Evolutionary conservation across 768 basidiomycete species (phyloP), one percentile per base, ranked within the genome.

Genomic region (Tricholoma terreum): DNA sequence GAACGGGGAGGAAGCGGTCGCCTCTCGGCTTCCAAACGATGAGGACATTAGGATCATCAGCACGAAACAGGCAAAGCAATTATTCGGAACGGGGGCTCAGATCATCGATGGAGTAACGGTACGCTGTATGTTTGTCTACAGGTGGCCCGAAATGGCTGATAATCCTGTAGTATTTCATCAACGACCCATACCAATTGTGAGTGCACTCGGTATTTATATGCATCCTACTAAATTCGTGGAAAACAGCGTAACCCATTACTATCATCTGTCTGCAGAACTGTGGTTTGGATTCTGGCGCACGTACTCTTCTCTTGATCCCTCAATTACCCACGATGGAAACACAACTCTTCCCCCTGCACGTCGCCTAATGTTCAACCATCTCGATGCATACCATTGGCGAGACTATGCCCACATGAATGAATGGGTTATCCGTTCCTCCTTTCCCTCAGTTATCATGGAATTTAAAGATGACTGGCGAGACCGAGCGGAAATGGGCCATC

Each of bases 391-490:
- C 51, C 86, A 91, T 63, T 97, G 94, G 94, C 84, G 92, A 17
- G 94, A 97, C 72, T 94, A 94, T 60, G 85, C 94, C 6, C 74
- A 79, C 34, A 94, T 97, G 93, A 96, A 96, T 70, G 84, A 94
- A 74, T 92, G 84, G 80, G 83, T 94, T 48, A 76, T 92, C 22
- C 86, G 88, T 49, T 82, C 85, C 30, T 80, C 85, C 56, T 93
- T 96, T 70, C 94, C 94, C 1, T 89, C 87, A 2, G 76, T 85
- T 54, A 81, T 84, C 1, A 84, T 90, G 75, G 93, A 95, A 70
- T 95, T 89, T 71, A 74, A 78, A 46, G 81, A 85, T 61, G 94
- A 96, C 71, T 95, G 93, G 86, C 77, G 77, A 27, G 94, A 96
- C 67, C 85, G 93, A 49, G 78, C 81, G 6, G 79, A 84, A 42